Evolutionary conservation across 2,329 filamentous ascomycete genomes (phyloP).

Genomic region (Alternaria sp.): DNA sequence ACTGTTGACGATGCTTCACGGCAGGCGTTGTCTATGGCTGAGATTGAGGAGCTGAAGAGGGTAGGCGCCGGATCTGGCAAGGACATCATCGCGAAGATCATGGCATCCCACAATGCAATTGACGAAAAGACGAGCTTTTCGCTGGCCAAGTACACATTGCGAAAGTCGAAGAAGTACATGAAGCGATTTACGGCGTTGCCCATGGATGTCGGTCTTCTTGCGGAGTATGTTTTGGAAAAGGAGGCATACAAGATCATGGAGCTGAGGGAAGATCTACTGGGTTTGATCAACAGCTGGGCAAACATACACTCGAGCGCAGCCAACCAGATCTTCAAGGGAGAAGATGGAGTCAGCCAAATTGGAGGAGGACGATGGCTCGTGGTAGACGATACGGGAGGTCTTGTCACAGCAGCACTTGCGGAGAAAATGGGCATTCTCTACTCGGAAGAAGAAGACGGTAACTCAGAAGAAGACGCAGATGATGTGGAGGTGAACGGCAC

Average conservation of each 20-base stretch:
- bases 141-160: slow-evolving; percentile 91
- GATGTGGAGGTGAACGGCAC: slow-evolving; percentile 12
- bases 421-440: slow-evolving; percentile 88
- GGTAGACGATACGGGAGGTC: slow-evolving; percentile 84
- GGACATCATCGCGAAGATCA: slow-evolving; percentile 90
- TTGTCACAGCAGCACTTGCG: slow-evolving; percentile 82
- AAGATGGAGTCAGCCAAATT: slow-evolving; percentile 48
- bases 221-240: slow-evolving; percentile 81
- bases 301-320: slow-evolving; percentile 81
- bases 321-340: slow-evolving; percentile 36
- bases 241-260: slow-evolving; percentile 85
- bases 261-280: slow-evolving; percentile 82
- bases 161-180: slow-evolving; percentile 94
- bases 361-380: slow-evolving; percentile 76
- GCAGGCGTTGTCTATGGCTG: slow-evolving; percentile 77
- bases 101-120: slow-evolving; percentile 86
- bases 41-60: slow-evolving; percentile 76
- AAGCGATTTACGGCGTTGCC: slow-evolving; percentile 86
- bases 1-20: slow-evolving; percentile 70
- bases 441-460: slow-evolving; percentile 49
- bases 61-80: slow-evolving; percentile 80
- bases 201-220: slow-evolving; percentile 78
- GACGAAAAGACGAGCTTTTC: slow-evolving; percentile 96
- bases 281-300: slow-evolving; percentile 83
- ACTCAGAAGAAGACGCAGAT: slow-evolving; percentile 23